A percentile compares a stretch with the other conserved stretches of the same genome.
These are phyloP conservation scores for Lactarius sp. DNA, from an alignment of 768 basidiomycete genomes.

Conservation along the genomic window DNA sequence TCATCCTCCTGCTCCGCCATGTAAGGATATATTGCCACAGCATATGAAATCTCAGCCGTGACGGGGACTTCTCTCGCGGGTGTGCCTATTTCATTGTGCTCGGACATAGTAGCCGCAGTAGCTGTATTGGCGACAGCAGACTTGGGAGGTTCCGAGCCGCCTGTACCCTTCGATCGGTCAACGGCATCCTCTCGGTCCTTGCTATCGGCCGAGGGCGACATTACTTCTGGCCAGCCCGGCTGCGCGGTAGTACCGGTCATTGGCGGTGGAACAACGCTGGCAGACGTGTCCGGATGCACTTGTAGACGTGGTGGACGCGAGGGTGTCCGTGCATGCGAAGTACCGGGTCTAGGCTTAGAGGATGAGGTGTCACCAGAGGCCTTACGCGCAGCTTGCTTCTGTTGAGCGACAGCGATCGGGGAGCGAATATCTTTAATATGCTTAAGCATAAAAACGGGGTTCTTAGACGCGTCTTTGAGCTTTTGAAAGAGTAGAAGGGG, in stretches of 20 bases:
- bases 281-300: constrained; percentile 52
- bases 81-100: constrained; percentile 25
- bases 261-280: constrained; percentile 40
- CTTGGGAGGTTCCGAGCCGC: constrained; percentile 28
- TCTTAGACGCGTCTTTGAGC: constrained; percentile 94
- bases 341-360: constrained; percentile 32
- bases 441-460: constrained; percentile 98
- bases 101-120: constrained; percentile 22
- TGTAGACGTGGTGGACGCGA: constrained; percentile 65
- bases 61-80: constrained; percentile 33
- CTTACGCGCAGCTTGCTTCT: constrained; percentile 89
- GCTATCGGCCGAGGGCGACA: constrained; percentile 53
- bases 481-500: constrained; percentile 95
- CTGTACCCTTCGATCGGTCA: constrained; percentile 11
- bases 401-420: constrained; percentile 93
- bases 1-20: constrained; percentile 98
- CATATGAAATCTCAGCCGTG: constrained; percentile 70
- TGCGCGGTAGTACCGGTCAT: constrained; percentile 54
- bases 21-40: constrained; percentile 97
- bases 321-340: constrained; percentile 33
- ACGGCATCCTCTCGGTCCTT: constrained; percentile 42
- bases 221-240: constrained; percentile 70
- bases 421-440: constrained; percentile 96
- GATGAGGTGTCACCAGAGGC: constrained; percentile 42
- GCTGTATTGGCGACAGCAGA: constrained; percentile 36